Conservation (phyloP, 2,329 filamentous ascomycete species). For the Fusarium sp. region DNA sequence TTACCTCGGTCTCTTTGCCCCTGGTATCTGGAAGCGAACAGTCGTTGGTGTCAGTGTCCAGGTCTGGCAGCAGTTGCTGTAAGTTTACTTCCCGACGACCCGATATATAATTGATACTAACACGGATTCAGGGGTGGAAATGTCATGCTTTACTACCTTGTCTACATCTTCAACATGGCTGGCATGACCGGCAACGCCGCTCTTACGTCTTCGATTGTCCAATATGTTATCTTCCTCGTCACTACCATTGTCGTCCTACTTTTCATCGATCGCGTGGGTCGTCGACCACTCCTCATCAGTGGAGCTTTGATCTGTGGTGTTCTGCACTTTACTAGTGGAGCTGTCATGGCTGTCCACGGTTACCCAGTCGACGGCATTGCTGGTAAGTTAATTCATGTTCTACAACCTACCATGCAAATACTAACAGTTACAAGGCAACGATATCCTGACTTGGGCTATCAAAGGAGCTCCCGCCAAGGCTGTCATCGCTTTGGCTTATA, state of each 20-base stretch:
- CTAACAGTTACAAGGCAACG: slow-evolving; percentile 54
- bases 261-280: slow-evolving; percentile 63
- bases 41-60: slow-evolving; percentile 64
- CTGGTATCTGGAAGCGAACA: slow-evolving; percentile 63
- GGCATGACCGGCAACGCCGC: slow-evolving; percentile 58
- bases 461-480: slow-evolving; percentile 59
- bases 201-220: slow-evolving; percentile 64
- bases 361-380: slow-evolving; percentile 58
- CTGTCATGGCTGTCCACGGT: slow-evolving; percentile 63
- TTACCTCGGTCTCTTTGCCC: slow-evolving; percentile 60
- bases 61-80: slow-evolving; percentile 65
- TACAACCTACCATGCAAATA: background rate
- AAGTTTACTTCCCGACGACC: background rate
- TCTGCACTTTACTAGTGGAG: slow-evolving; percentile 62
- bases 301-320: slow-evolving; percentile 61
- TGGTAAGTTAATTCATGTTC: slow-evolving; percentile 26
- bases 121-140: slow-evolving; percentile 58
- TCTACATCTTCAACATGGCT: slow-evolving; percentile 73
- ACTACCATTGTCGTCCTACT: slow-evolving; percentile 64
- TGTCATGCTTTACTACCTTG: slow-evolving; percentile 69
- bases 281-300: slow-evolving; percentile 59
- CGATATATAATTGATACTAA: slow-evolving; percentile 4
- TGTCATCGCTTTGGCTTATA: slow-evolving; percentile 65
- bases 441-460: slow-evolving; percentile 60
- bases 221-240: slow-evolving; percentile 67